phyloP scores from a whole-genome alignment of 164 flowering plant species.

The Liquidambar formosana region DNA sequence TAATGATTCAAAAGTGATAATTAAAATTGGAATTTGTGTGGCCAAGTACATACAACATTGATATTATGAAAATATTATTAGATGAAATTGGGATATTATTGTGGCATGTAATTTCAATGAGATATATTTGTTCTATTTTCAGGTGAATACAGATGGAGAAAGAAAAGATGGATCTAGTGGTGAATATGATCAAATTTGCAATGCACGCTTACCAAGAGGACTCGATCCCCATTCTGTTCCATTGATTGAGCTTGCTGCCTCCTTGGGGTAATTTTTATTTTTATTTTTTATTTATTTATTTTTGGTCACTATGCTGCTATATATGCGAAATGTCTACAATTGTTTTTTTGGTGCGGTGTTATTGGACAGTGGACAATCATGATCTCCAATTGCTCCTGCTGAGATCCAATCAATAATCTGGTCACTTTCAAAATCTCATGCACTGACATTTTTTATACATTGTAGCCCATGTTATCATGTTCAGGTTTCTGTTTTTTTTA shows the following conservation, averaged over 20 bases:
- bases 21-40: too few relatives aligned
- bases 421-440: not conserved
- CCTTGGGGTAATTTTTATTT: conserved; percentile 92
- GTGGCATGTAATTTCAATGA: not conserved
- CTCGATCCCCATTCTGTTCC: conserved; percentile 97
- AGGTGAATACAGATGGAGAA: conserved; percentile 72
- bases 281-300: too few relatives aligned
- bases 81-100: too few relatives aligned
- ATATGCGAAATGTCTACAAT: not conserved
- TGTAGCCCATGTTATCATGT: too few relatives aligned
- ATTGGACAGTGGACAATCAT: not conserved
- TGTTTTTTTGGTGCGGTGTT: not conserved
- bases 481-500: too few relatives aligned
- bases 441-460: too few relatives aligned
- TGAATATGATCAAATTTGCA: conserved; percentile 86
- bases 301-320: not conserved
- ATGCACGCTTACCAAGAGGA: conserved; percentile 89
- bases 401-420: not conserved
- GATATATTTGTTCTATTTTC: conserved; percentile 8
- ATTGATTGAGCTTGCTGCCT: conserved; percentile 90
- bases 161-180: conserved; percentile 62
- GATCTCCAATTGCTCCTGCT: not conserved
- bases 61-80: too few relatives aligned
- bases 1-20: too few relatives aligned
- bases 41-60: too few relatives aligned